These are phyloP conservation scores for Thermochaetoides thermophila DNA, from an alignment of 495 filamentous ascomycete genomes.

Conservation along the genomic window DNA sequence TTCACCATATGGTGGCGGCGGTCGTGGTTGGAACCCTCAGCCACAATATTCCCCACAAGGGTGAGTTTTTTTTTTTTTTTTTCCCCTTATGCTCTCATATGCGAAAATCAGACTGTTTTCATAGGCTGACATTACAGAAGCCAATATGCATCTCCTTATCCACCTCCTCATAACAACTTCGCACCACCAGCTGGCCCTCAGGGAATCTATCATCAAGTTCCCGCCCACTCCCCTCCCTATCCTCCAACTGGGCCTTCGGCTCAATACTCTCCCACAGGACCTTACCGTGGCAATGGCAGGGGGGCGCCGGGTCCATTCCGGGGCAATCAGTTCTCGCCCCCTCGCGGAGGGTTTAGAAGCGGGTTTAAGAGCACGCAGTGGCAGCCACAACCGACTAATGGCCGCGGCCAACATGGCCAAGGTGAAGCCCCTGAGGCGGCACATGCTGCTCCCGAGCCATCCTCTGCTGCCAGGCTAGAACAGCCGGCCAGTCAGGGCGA, in stretches of 20 bases:
- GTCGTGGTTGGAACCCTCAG: constrained; percentile 40
- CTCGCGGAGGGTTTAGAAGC: constrained; percentile 23
- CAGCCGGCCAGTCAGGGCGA: constrained; percentile 10
- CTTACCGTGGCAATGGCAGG: constrained; percentile 39
- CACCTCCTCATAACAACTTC: constrained; percentile 40
- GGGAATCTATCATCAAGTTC: constrained; percentile 21
- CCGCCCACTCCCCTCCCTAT: constrained; percentile 34
- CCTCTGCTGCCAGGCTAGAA: constrained; percentile 34
- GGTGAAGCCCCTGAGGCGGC: constrained; percentile 18
- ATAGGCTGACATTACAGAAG: constrained; percentile 22
- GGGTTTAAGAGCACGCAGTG: constrained; percentile 22
- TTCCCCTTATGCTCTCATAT: not conserved
- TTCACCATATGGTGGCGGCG: constrained; percentile 50
- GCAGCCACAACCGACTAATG: constrained; percentile 10
- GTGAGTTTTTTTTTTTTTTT: constrained; percentile 26
- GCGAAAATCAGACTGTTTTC: no score
- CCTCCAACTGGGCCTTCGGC: constrained; percentile 33
- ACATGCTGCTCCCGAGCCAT: constrained; percentile 19
- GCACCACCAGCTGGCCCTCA: constrained; percentile 37
- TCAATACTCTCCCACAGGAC: constrained; percentile 33
- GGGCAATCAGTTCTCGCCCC: constrained; percentile 22
- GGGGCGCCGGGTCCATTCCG: constrained; percentile 25
- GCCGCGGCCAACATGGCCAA: constrained; percentile 5
- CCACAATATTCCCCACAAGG: constrained; percentile 44
- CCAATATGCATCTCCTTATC: constrained; percentile 43